A percentile compares a stretch with the other conserved stretches of the same genome.
These are phyloP conservation scores for Eimeria praecox DNA, from an alignment of 169 alveolate genomes.

Conservation along the genomic window DNA sequence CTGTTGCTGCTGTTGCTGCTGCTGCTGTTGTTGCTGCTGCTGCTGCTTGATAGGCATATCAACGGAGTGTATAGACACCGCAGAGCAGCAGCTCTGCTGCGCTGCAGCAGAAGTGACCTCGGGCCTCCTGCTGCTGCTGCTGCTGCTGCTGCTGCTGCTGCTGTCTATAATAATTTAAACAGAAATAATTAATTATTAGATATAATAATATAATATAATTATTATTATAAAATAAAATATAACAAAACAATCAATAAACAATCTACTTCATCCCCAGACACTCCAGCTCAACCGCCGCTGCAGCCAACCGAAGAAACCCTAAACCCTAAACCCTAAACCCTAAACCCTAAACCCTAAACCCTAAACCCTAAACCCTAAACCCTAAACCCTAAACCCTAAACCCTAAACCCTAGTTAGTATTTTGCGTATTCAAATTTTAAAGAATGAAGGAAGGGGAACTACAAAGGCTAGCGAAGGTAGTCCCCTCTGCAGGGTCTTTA, in stretches of 20 bases:
- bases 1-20: neutral
- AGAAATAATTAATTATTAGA: neutral
- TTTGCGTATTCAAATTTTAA: no score
- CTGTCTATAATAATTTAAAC: neutral
- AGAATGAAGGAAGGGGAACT: neutral
- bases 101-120: neutral
- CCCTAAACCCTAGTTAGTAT: neutral
- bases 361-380: conserved; percentile 15
- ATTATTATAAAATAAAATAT: neutral
- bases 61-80: neutral
- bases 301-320: neutral
- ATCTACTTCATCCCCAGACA: neutral
- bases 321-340: conserved; percentile 31
- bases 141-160: conserved; percentile 19
- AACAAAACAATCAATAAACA: neutral
- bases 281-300: neutral
- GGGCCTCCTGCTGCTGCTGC: neutral
- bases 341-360: conserved; percentile 15
- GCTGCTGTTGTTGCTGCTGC: conserved; percentile 32
- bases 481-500: no score
- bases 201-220: neutral
- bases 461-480: no score
- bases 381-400: conserved; percentile 29
- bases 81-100: neutral
- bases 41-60: neutral